Percentiles rank a stretch among this genome's conserved stretches.
Evolutionary conservation across 106 monocot species (phyloP).

Genomic region (Allium sativum): DNA sequence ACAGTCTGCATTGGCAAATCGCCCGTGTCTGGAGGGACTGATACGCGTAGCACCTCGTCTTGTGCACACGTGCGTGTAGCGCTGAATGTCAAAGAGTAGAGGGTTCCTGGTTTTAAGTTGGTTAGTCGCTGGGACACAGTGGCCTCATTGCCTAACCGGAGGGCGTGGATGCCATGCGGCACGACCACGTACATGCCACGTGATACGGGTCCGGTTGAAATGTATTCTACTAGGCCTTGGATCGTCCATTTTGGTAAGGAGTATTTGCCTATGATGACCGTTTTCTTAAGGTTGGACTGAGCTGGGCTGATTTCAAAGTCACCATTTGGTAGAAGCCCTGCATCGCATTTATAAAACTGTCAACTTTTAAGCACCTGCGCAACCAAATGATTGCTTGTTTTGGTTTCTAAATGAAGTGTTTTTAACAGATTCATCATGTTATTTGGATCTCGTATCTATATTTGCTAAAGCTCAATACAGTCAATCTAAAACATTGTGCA

Average conservation of each 20-base stretch:
- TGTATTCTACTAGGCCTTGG: constrained; percentile 81
- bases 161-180: constrained; percentile 67
- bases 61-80: constrained; percentile 88
- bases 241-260: constrained; percentile 77
- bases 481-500: too few relatives aligned
- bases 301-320: constrained; percentile 73
- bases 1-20: constrained; percentile 84
- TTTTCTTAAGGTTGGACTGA: constrained; percentile 58
- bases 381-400: too few relatives aligned
- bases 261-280: constrained; percentile 58
- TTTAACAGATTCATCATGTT: too few relatives aligned
- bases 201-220: constrained; percentile 87
- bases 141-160: constrained; percentile 75
- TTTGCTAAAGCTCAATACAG: too few relatives aligned
- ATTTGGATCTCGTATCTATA: too few relatives aligned
- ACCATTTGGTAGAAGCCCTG: constrained; percentile 64
- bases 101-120: constrained; percentile 37
- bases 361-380: too few relatives aligned
- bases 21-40: constrained; percentile 48
- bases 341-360: too few relatives aligned
- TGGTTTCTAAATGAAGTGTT: too few relatives aligned
- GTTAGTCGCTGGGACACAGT: constrained; percentile 62
- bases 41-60: constrained; percentile 73
- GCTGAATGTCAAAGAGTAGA: constrained; percentile 81
- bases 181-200: constrained; percentile 89